A percentile compares a stretch with the other conserved stretches of the same genome.
Evolutionary conservation across 257 asterid species (phyloP).

Genomic region (Eucommia ulmoides): DNA sequence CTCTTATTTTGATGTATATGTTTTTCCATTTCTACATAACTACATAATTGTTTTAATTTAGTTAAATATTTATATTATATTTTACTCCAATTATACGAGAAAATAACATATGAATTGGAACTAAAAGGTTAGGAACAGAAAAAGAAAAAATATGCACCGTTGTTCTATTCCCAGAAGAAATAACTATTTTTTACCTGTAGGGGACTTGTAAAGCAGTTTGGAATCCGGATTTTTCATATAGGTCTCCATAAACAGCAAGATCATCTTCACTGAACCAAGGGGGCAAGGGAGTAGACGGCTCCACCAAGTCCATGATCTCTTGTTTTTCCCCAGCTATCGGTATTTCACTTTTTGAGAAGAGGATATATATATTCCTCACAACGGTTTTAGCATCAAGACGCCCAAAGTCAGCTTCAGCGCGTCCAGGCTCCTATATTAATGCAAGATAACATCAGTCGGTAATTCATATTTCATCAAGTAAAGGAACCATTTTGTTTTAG

Average conservation of each 20-base stretch:
- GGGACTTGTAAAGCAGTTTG: slow-evolving; percentile 58
- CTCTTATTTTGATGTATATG: too few species aligned
- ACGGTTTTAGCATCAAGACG: slow-evolving; percentile 63
- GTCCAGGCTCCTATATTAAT: slow-evolving; percentile 47
- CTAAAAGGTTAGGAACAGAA: background rate
- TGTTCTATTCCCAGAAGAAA: slow-evolving; percentile 10
- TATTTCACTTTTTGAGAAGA: slow-evolving; percentile 56
- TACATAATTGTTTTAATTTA: too few species aligned
- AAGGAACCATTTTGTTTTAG: too few species aligned
- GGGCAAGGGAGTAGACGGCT: slow-evolving; percentile 48
- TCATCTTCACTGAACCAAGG: slow-evolving; percentile 65
- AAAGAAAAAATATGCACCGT: slow-evolving; percentile 14
- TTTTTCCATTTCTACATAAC: too few species aligned
- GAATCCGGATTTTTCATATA: slow-evolving; percentile 65
- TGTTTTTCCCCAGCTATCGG: slow-evolving; percentile 54
- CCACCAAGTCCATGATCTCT: slow-evolving; percentile 75
- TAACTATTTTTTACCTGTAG: slow-evolving; percentile 38
- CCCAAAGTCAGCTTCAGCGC: slow-evolving; percentile 80
- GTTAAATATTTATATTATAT: too few species aligned
- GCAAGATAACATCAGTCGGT: too few species aligned
- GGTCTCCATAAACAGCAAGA: slow-evolving; percentile 43
- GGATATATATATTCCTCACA: slow-evolving; percentile 51
- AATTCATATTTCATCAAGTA: too few species aligned
- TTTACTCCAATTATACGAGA: too few species aligned
- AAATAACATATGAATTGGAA: too few species aligned